Base-by-base conservation (phyloP, 768 basidiomycete species). In the Xerocomellus intermedius region DNA sequence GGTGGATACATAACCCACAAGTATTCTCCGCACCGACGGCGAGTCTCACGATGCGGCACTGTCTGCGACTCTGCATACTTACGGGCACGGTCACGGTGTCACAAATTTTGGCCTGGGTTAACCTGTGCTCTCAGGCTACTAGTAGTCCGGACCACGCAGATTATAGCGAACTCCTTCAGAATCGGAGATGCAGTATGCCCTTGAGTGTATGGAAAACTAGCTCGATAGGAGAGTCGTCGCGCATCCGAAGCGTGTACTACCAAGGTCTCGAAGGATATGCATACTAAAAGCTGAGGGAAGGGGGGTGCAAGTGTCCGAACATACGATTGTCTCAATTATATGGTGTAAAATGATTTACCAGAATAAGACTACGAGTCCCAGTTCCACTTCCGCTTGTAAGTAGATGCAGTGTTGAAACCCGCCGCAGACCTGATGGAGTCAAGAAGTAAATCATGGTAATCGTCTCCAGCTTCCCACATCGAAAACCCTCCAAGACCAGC, bases 381-480 rank as follows among this genome's bases (percentile, higher is more conserved):
- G 8, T 36, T 36, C 33, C 16, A 26, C 35, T 49, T 35, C 13
- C 30, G 41, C 19, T 42, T 32, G 22, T 22, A 8, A 13, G 19
- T 16, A 24, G 8, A 8, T 16, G 2, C 1, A 39, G 12, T 2
- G 16, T 30, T 22, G n/a, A 21, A 46, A 21, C 52, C 52, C 7
- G 36, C 44, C 4, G 17, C 30, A 17, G 3, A n/a, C 45, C 58
- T 61, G 24, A 89, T 85, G 6, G 87, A 74, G 66, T 87, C 75
- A 4, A 89, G 73, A 41, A 90, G 73, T 17, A 80, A 75, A 61
- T 88, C 77, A 19, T 82, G 58, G 46, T 70, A 77, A 65, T 89
- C 89, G 4, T 84, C 85, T 28, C 80, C 85, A 43, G 84, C 79
- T 64, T 89, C 84, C 87, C 87, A 89, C 70, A 86, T 80, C 1